Percentiles rank a stretch among this genome's conserved stretches.
Evolutionary conservation across 805 yeast genomes (phyloP).

Genomic region (Lipomyces spencermartinsiae): DNA sequence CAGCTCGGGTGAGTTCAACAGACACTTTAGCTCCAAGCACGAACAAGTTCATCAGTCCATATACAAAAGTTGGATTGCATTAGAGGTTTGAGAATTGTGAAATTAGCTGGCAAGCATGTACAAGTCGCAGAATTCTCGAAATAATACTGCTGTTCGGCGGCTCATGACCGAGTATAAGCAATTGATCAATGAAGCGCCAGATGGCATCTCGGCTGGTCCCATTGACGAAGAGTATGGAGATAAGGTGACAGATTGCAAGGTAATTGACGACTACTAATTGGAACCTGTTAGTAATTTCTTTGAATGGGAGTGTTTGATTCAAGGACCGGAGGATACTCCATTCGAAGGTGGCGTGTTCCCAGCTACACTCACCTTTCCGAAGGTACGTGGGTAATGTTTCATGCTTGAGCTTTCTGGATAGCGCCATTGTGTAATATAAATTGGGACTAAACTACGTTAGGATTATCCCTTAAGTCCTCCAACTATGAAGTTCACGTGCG

Average conservation of each 20-base stretch:
- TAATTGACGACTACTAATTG: background rate
- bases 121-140: slow-evolving; percentile 12
- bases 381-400: slow-evolving; percentile 29
- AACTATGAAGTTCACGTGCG: slow-evolving; percentile 72
- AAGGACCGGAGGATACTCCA: slow-evolving; percentile 84
- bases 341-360: slow-evolving; percentile 89
- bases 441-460: slow-evolving; percentile 6
- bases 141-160: slow-evolving; percentile 79
- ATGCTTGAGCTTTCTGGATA: background rate
- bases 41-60: too few relatives aligned
- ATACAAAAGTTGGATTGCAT: background rate
- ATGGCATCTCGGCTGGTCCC: slow-evolving; percentile 96
- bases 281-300: slow-evolving; percentile 55
- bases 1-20: too few relatives aligned
- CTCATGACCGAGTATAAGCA: slow-evolving; percentile 89
- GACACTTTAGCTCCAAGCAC: background rate
- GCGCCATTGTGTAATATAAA: background rate
- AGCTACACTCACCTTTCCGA: slow-evolving; percentile 73
- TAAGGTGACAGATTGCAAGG: background rate
- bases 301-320: slow-evolving; percentile 82
- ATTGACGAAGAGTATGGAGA: slow-evolving; percentile 60
- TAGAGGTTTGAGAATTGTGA: too few relatives aligned
- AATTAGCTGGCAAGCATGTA: slow-evolving; percentile 10
- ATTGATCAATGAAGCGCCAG: slow-evolving; percentile 84
- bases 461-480: slow-evolving; percentile 90